Evolutionary conservation across 352 stramenopile species (phyloP).

Genomic region (Halophytophthora batemanensis): DNA sequence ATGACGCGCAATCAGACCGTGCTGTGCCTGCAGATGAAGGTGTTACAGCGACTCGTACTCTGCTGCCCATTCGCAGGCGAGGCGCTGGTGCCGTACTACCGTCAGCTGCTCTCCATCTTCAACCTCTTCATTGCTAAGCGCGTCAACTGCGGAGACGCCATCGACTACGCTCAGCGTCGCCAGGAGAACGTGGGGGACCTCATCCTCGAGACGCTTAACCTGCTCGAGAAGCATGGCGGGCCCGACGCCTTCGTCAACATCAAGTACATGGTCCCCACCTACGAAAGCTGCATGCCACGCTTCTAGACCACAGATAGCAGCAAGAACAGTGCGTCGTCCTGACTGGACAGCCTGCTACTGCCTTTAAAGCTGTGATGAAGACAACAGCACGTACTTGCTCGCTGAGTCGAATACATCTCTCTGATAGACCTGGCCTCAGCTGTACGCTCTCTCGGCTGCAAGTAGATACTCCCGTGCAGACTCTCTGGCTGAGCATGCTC

Average conservation of each 20-base stretch:
- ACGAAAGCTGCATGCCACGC: conserved; percentile 82
- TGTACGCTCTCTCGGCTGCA: conserved; percentile 11
- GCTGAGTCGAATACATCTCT: background rate
- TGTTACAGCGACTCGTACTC: conserved; percentile 69
- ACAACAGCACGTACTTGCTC: too few species aligned
- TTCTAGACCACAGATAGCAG: conserved; percentile 5
- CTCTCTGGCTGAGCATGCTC: conserved; percentile 32
- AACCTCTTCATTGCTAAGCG: conserved; percentile 90
- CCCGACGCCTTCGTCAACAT: conserved; percentile 92
- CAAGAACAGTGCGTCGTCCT: too few species aligned
- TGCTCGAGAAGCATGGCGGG: conserved; percentile 85
- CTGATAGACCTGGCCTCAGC: background rate
- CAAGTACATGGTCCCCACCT: conserved; percentile 97
- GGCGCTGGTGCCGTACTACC: conserved; percentile 91
- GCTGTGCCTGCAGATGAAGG: conserved; percentile 75
- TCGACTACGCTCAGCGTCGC: conserved; percentile 90
- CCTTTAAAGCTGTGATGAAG: too few species aligned
- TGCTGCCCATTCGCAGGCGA: conserved; percentile 78
- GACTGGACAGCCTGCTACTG: too few species aligned
- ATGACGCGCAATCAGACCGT: conserved; percentile 76
- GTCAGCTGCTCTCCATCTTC: conserved; percentile 90
- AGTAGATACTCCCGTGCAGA: conserved; percentile 60
- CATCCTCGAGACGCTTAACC: conserved; percentile 86
- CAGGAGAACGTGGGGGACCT: conserved; percentile 88
- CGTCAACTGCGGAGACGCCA: conserved; percentile 91